Evolutionary conservation across 2,329 filamentous ascomycete species (phyloP), one percentile per base, ranked within the genome.

Genomic region (Ceratocystiopsis minuta): DNA sequence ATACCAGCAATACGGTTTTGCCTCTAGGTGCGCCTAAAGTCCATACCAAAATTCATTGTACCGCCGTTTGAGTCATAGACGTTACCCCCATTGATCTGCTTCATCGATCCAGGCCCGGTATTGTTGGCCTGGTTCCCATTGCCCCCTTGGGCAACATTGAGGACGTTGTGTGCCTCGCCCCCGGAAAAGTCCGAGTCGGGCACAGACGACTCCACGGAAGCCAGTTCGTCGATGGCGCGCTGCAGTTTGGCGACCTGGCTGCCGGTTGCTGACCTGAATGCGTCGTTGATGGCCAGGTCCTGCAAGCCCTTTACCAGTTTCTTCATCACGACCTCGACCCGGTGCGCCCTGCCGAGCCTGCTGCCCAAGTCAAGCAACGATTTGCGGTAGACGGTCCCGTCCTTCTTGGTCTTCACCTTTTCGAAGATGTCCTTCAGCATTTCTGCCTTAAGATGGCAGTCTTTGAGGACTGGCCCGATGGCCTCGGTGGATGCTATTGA

Each of bases 231-330:
- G n/a, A 35, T 35, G 34, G 34, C 34, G 2, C 16, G 10, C 34
- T 17, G 15, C 34, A 95, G n/a, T 11, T 35, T 10, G 14, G 16
- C n/a, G n/a, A 35, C 15, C 4, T 35, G 34, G 34, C n/a, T 16
- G 4, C 7, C n/a, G 34, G 34, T 35, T 35, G 34, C 13, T 10
- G 34, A 2, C 7, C 34, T 9, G 32, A 36, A 41, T 7, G 39
- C 4, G 2, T 37, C 13, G 24, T 20, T 33, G 9, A n/a, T 16
- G 17, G 37, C 34, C 14, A 36, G 6, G 13, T 11, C 18, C 15
- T 39, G 11, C 33, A 43, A n/a, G 6, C n/a, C 31, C 13, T 35
- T 31, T 1, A 43, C 14, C 4, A 39, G 35, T 5, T 15, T 15
- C 20, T 39, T 16, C 41, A 43, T 43, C 32, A 43, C 15, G 1